phyloP scores from a whole-genome alignment of 179 eudicot species.

The Nepenthes alata region DNA sequence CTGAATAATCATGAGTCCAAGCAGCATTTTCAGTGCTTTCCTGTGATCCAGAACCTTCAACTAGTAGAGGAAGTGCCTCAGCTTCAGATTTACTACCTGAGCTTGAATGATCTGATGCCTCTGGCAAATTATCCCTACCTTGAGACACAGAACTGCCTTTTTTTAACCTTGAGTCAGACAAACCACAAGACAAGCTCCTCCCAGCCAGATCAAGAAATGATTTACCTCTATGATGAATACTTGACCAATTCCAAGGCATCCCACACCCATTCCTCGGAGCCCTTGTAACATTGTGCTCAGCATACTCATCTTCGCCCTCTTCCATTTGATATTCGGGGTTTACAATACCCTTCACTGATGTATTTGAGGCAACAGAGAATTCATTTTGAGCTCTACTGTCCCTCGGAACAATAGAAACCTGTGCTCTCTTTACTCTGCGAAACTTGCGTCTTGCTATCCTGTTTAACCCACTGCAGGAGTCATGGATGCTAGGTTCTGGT shows the following conservation, averaged over 20 bases:
- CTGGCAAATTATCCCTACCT: constrained; percentile 33
- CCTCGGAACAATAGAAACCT: constrained; percentile 27
- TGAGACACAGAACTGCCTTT: constrained; percentile 33
- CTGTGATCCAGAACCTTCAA: constrained; percentile 59
- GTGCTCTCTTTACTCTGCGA: constrained; percentile 48
- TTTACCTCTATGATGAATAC: constrained; percentile 82
- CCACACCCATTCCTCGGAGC: constrained; percentile 73
- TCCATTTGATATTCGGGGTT: constrained; percentile 25
- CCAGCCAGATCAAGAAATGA: constrained; percentile 85
- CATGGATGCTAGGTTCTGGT: constrained; percentile 35
- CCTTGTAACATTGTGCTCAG: constrained; percentile 36
- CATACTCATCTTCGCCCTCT: constrained; percentile 28
- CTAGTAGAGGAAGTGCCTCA: constrained; percentile 67
- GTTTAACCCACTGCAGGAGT: constrained; percentile 35
- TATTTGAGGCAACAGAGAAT: constrained; percentile 72
- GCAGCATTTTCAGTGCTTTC: constrained; percentile 52
- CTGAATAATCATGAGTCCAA: constrained; percentile 86
- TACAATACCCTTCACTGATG: constrained; percentile 41
- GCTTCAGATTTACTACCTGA: constrained; percentile 43
- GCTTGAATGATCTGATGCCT: constrained; percentile 41
- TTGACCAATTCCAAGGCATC: constrained; percentile 91
- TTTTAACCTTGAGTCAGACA: constrained; percentile 59
- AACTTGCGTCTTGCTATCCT: constrained; percentile 59
- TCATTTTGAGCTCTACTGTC: constrained; percentile 39
- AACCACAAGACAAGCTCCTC: constrained; percentile 77